These are phyloP conservation scores for Ceratocystis smalleyi DNA, from an alignment of 2,329 filamentous ascomycete species.

Conservation along the genomic window DNA sequence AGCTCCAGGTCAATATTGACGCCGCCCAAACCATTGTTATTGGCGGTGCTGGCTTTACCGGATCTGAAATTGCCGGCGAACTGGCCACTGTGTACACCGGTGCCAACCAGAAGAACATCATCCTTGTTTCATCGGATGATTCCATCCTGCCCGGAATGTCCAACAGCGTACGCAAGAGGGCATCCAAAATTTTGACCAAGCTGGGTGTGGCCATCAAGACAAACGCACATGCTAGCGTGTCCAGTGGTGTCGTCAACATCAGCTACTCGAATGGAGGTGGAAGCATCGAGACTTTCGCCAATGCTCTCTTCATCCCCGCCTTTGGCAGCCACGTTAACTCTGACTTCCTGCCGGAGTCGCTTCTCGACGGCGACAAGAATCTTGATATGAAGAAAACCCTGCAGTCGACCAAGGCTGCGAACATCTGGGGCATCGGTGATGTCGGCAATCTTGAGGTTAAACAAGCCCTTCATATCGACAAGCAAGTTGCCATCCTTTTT, in stretches of 20 bases:
- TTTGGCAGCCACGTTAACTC: constrained; percentile 33
- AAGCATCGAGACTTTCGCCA: constrained; percentile 22
- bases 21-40: constrained; percentile 25
- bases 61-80: constrained; percentile 27
- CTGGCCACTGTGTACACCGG: constrained; percentile 23
- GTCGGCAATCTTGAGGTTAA: constrained; percentile 29
- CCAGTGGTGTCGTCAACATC: constrained; percentile 25
- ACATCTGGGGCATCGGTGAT: constrained; percentile 33
- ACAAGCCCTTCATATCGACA: constrained; percentile 21
- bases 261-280: constrained; percentile 11
- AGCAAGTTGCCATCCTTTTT: constrained; percentile 24
- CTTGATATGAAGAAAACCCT: constrained; percentile 27
- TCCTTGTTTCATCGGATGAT: constrained; percentile 16
- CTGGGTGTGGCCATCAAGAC: constrained; percentile 30
- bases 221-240: constrained; percentile 26
- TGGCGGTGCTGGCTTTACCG: constrained; percentile 27
- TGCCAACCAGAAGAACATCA: constrained; percentile 22
- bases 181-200: constrained; percentile 28
- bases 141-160: constrained; percentile 17
- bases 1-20: constrained; percentile 26
- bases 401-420: constrained; percentile 22
- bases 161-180: constrained; percentile 26
- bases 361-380: constrained; percentile 25
- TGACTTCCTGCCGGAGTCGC: constrained; percentile 26
- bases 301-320: constrained; percentile 32